A percentile compares a stretch with the other conserved stretches of the same genome.
Evolutionary conservation across 352 stramenopile genomes (phyloP).

Genomic region (Albugo candida): DNA sequence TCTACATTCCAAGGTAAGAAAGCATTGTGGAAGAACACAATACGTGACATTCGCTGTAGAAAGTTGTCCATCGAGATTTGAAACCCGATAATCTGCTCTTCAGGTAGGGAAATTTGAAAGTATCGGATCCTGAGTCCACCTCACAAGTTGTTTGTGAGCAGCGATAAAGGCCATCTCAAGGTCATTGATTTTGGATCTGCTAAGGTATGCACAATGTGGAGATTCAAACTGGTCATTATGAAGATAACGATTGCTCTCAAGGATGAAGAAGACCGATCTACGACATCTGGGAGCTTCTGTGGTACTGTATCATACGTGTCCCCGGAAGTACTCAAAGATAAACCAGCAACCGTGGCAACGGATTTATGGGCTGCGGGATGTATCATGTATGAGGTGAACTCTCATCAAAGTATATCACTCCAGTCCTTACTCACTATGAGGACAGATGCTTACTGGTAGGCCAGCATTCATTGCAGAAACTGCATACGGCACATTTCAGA

Average conservation of each 20-base stretch:
- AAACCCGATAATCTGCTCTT: slow-evolving; percentile 83
- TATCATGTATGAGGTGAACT: slow-evolving; percentile 60
- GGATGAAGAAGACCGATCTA: slow-evolving; percentile 51
- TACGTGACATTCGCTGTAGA: slow-evolving; percentile 17
- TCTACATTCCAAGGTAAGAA: slow-evolving; percentile 76
- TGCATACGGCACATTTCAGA: slow-evolving; percentile 24
- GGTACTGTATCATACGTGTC: slow-evolving; percentile 84
- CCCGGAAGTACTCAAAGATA: slow-evolving; percentile 79
- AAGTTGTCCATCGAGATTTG: slow-evolving; percentile 93
- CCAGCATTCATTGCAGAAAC: slow-evolving; percentile 16
- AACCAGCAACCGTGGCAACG: slow-evolving; percentile 44
- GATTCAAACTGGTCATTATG: slow-evolving; percentile 4
- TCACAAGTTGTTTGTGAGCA: slow-evolving; percentile 5
- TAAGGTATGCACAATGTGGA: slow-evolving; percentile 19
- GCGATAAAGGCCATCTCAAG: slow-evolving; percentile 67
- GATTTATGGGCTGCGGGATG: slow-evolving; percentile 85
- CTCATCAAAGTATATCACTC: not conserved
- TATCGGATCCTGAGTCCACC: not conserved
- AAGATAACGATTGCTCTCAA: slow-evolving; percentile 6
- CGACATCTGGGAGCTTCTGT: slow-evolving; percentile 50
- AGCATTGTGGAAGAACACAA: not conserved
- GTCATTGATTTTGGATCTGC: slow-evolving; percentile 81
- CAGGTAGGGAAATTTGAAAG: slow-evolving; percentile 17
- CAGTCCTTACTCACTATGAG: not conserved
- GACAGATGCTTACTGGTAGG: slow-evolving; percentile 16